Conservation (phyloP, 2,329 filamentous ascomycete genomes). For the Ascochyta koolunga region DNA sequence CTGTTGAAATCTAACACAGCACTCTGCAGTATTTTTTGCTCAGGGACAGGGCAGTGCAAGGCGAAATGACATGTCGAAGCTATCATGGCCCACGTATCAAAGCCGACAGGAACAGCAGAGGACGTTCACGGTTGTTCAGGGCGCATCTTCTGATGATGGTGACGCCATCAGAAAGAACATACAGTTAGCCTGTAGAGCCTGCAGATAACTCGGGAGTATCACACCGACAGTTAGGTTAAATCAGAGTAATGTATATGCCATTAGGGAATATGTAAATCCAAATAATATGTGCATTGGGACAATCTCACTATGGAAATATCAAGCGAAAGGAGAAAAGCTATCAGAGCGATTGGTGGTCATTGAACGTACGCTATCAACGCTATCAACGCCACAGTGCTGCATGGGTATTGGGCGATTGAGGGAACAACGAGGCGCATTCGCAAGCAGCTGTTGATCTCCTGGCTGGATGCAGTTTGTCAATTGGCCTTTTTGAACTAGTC, state of each 20-base stretch:
- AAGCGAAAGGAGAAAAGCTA: neutral
- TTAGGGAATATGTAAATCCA: neutral
- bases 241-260: too few species aligned
- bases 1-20: neutral
- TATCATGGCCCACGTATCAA: neutral
- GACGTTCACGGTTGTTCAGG: neutral
- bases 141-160: neutral
- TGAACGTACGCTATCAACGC: too few species aligned
- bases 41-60: neutral
- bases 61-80: neutral
- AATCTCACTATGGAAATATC: neutral
- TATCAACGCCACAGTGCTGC: neutral
- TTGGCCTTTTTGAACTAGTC: neutral
- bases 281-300: neutral
- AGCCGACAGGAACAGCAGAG: neutral
- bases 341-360: neutral
- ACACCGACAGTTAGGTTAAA: neutral
- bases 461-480: neutral
- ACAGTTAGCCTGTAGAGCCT: neutral
- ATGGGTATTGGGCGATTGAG: neutral
- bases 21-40: neutral
- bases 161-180: neutral
- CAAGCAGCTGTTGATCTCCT: neutral
- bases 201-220: neutral
- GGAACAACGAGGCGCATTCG: neutral